Percentiles rank a stretch among this genome's conserved stretches.
Conservation (phyloP, 2,329 filamentous ascomycete species). For the Samsoniella hepiali region DNA sequence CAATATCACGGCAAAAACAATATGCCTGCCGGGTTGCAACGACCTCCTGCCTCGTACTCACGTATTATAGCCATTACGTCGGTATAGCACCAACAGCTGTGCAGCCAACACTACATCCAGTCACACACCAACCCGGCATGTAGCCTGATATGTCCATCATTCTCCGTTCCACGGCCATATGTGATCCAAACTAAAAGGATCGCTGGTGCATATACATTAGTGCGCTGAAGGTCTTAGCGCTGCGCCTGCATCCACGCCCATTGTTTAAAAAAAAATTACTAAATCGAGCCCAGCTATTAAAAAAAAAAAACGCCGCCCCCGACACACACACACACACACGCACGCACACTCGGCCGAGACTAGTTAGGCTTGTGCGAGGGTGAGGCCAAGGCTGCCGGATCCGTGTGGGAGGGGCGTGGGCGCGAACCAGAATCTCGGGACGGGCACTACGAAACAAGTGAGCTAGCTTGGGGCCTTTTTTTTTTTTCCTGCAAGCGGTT, state of each 20-base stretch:
- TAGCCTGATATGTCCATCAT: not conserved
- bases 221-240: not conserved
- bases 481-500: no score
- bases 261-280: not conserved
- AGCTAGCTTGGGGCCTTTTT: not conserved
- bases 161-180: not conserved
- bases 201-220: conserved; percentile 16
- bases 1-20: no score
- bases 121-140: no score
- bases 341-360: conserved; percentile 5
- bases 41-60: no score
- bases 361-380: conserved; percentile 10
- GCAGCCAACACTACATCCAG: no score
- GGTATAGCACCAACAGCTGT: not conserved
- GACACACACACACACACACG: no score
- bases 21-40: no score
- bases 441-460: not conserved
- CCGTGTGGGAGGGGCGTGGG: conserved; percentile 11
- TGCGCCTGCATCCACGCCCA: conserved; percentile 7
- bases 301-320: not conserved
- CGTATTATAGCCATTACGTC: no score
- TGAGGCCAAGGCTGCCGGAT: not conserved
- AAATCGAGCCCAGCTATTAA: not conserved
- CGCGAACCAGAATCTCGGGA: conserved; percentile 2
- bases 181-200: conserved; percentile 8